phyloP scores from a whole-genome alignment of 176 grass and related monocot species.

The Thinopyrum elongatum region DNA sequence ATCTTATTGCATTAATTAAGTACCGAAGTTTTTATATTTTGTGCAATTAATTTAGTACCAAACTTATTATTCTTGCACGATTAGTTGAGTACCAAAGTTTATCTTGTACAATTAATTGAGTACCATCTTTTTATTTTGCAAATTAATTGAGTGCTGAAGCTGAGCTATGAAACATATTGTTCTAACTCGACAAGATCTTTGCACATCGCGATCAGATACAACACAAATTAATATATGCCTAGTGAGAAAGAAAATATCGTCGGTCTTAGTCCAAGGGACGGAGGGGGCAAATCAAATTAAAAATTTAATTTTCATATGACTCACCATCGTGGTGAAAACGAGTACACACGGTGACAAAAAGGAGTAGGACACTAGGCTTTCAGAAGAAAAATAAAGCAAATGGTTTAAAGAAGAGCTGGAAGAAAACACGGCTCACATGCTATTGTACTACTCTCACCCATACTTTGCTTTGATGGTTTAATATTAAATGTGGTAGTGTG shows the following conservation, averaged over 20 bases:
- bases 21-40: not conserved
- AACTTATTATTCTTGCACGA: not conserved
- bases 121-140: not conserved
- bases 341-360: constrained; percentile 14
- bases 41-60: not conserved
- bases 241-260: not conserved
- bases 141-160: not conserved
- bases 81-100: not conserved
- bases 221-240: not conserved
- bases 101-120: not conserved
- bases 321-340: not conserved
- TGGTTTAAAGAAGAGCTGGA: not conserved
- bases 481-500: constrained; percentile 5
- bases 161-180: not conserved
- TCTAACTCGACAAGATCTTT: not conserved
- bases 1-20: not conserved
- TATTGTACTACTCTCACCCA: not conserved
- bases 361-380: constrained; percentile 26
- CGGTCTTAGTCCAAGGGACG: not conserved
- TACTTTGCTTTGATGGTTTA: not conserved
- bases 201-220: not conserved
- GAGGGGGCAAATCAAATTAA: constrained; percentile 5
- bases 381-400: not conserved
- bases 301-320: not conserved
- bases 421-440: constrained; percentile 12